These are phyloP conservation scores for Acidomyces sp. DNA, from an alignment of 495 filamentous ascomycete genomes.

Conservation along the genomic window DNA sequence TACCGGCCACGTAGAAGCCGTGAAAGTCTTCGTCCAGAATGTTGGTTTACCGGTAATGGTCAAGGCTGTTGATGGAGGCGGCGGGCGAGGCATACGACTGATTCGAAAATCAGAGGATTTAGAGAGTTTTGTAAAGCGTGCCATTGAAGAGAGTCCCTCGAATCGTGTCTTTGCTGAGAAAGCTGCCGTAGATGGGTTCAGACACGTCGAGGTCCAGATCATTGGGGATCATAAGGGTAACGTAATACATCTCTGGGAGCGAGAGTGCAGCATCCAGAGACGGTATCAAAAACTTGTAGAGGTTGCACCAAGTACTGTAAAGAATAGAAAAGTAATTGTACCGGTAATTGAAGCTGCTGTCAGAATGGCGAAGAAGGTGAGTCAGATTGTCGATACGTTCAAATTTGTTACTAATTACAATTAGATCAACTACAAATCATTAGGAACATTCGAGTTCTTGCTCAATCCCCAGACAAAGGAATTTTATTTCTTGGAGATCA, in stretches of 20 bases:
- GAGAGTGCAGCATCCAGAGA: constrained; percentile 32
- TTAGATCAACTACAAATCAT: constrained; percentile 27
- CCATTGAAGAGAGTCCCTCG: constrained; percentile 38
- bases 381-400: neutral
- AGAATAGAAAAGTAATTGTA: constrained; percentile 29
- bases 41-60: constrained; percentile 47
- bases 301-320: constrained; percentile 34
- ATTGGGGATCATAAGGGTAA: constrained; percentile 28
- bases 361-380: constrained; percentile 26
- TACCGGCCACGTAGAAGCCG: constrained; percentile 30
- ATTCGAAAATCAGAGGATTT: constrained; percentile 23
- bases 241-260: constrained; percentile 30
- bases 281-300: constrained; percentile 32
- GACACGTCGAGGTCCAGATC: constrained; percentile 32
- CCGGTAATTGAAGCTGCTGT: constrained; percentile 27
- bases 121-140: constrained; percentile 19
- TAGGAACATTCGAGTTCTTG: constrained; percentile 33
- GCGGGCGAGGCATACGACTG: constrained; percentile 30
- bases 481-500: constrained; percentile 31
- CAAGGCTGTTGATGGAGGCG: constrained; percentile 32
- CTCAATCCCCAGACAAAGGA: constrained; percentile 24
- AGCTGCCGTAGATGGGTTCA: constrained; percentile 31
- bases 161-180: constrained; percentile 38
- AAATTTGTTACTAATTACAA: neutral
- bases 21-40: constrained; percentile 32